Percentiles rank a stretch among this genome's conserved stretches.
These are phyloP conservation scores for Pyrenophora tritici-repentis DNA, from an alignment of 2,329 filamentous ascomycete species.

Conservation along the genomic window DNA sequence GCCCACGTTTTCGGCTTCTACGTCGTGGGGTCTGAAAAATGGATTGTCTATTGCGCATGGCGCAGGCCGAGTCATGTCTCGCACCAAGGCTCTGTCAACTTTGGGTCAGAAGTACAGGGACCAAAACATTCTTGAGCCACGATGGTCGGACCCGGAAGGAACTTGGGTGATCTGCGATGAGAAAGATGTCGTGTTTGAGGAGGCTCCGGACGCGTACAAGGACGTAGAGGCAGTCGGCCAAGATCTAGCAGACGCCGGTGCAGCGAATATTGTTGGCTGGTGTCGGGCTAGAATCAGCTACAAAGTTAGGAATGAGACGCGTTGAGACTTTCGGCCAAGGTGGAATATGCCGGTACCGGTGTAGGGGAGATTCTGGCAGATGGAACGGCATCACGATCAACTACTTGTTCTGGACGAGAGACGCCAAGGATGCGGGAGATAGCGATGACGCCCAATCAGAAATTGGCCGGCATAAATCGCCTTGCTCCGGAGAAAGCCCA, in stretches of 20 bases:
- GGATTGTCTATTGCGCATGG: constrained; percentile 47
- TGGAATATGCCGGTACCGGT: neutral
- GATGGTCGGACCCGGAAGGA: constrained; percentile 25
- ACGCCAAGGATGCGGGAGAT: no score
- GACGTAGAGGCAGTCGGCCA: constrained; percentile 45
- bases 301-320: constrained; percentile 44
- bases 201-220: constrained; percentile 48
- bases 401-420: no score
- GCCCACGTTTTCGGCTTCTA: constrained; percentile 37
- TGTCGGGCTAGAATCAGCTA: constrained; percentile 45
- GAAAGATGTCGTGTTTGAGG: constrained; percentile 47
- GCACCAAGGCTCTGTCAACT: constrained; percentile 40
- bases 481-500: neutral
- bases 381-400: no score
- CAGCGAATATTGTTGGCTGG: constrained; percentile 40
- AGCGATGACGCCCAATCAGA: no score
- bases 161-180: constrained; percentile 49
- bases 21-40: constrained; percentile 37
- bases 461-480: neutral
- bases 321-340: constrained; percentile 6
- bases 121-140: constrained; percentile 35
- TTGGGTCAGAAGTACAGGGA: constrained; percentile 43
- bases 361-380: neutral
- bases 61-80: constrained; percentile 47
- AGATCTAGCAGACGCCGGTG: constrained; percentile 43